Conservation (phyloP, 495 filamentous ascomycete species). For the Neurospora sp. region DNA sequence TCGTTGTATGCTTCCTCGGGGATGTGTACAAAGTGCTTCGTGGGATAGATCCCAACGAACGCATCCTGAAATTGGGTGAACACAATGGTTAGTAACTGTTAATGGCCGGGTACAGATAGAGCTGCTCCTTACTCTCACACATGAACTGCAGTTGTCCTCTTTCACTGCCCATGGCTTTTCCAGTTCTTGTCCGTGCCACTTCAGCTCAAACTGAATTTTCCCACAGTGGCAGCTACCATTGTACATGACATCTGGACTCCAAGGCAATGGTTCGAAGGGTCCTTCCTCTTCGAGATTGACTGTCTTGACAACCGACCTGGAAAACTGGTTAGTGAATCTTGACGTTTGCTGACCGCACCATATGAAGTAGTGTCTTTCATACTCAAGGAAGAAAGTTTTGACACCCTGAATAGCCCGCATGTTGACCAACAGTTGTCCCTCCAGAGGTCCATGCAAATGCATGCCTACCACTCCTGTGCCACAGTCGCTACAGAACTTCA, state of each 20-base stretch:
- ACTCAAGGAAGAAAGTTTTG: slow-evolving; percentile 10
- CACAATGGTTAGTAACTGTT: not conserved
- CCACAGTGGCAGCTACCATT: slow-evolving; percentile 12
- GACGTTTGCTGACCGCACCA: not conserved
- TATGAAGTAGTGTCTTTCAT: not conserved
- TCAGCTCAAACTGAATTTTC: slow-evolving; percentile 4
- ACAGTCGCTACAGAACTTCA: slow-evolving; percentile 12
- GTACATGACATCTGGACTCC: not conserved
- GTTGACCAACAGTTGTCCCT: slow-evolving; percentile 7
- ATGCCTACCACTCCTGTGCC: slow-evolving; percentile 7
- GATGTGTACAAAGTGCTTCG: slow-evolving; percentile 9
- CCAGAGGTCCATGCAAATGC: slow-evolving; percentile 7
- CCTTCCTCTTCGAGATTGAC: not conserved
- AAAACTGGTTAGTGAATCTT: not conserved
- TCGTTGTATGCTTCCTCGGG: slow-evolving; percentile 1
- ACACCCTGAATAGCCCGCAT: slow-evolving; percentile 7
- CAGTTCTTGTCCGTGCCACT: not conserved
- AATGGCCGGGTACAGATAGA: not conserved
- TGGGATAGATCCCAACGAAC: slow-evolving; percentile 12
- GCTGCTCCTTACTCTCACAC: slow-evolving; percentile 6
- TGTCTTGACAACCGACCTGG: not conserved
- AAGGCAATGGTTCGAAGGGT: not conserved
- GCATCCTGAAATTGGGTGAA: slow-evolving; percentile 3
- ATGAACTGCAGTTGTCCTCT: slow-evolving; percentile 17
- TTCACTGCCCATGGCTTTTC: not conserved